Conservation (phyloP, 2,329 filamentous ascomycete genomes). For the Zasmidium angulare region DNA sequence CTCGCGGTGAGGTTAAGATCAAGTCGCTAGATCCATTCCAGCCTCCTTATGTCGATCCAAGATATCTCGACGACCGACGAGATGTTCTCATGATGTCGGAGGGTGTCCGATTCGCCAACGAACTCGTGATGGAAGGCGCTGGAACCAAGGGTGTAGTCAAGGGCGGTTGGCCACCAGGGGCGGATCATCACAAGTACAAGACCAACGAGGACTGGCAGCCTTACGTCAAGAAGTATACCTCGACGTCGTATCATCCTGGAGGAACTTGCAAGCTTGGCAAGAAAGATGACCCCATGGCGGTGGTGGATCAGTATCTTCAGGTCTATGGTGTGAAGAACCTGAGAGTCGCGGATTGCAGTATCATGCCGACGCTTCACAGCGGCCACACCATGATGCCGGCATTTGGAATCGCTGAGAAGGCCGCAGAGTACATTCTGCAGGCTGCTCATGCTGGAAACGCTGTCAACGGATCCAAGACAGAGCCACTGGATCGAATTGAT, state of each 20-base stretch:
- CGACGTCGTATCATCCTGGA: conserved; percentile 49
- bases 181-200: conserved; percentile 54
- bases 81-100: conserved; percentile 61
- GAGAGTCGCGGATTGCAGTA: conserved; percentile 55
- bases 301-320: conserved; percentile 54
- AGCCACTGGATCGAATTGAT: not conserved
- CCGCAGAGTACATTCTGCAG: conserved; percentile 26
- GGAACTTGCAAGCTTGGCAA: conserved; percentile 60
- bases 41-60: conserved; percentile 59
- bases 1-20: conserved; percentile 56
- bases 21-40: conserved; percentile 49
- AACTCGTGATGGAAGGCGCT: conserved; percentile 58
- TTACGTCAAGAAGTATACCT: conserved; percentile 57
- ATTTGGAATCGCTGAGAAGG: conserved; percentile 58
- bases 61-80: conserved; percentile 58
- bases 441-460: not conserved
- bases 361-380: conserved; percentile 53
- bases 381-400: conserved; percentile 60
- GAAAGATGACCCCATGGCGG: conserved; percentile 48
- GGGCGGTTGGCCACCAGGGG: conserved; percentile 57
- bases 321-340: conserved; percentile 55
- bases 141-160: conserved; percentile 61
- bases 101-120: conserved; percentile 59
- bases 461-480: not conserved
- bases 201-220: conserved; percentile 59